Conservation (phyloP, 164 flowering plant species). For the Stephania cephalantha region DNA sequence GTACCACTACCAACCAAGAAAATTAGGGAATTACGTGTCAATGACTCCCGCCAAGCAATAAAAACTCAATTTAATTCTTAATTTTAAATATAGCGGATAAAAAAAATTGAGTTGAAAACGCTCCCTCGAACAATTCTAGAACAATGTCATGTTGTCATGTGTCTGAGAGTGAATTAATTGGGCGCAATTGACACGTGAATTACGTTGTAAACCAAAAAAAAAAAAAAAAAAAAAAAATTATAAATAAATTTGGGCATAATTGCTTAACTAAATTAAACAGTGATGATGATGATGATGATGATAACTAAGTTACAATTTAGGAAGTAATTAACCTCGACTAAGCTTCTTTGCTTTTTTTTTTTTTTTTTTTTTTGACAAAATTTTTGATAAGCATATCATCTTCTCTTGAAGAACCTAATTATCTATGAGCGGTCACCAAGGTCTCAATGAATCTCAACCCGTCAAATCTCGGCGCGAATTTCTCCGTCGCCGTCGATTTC, state of each 20-base stretch:
- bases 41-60: not conserved
- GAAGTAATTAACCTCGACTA: not conserved
- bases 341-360: not conserved
- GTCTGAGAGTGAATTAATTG: not conserved
- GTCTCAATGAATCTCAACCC: constrained; percentile 49
- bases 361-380: too few relatives aligned
- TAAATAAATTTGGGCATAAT: not conserved
- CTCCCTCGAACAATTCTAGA: too few relatives aligned
- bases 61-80: too few relatives aligned
- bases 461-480: constrained; percentile 35
- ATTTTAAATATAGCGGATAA: too few relatives aligned
- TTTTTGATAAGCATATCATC: too few relatives aligned
- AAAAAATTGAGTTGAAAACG: too few relatives aligned
- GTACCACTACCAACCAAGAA: not conserved
- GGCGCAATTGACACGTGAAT: not conserved
- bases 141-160: not conserved
- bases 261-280: not conserved
- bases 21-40: not conserved
- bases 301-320: not conserved
- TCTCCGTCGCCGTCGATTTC: constrained; percentile 11
- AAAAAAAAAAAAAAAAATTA: too few relatives aligned
- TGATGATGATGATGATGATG: not conserved
- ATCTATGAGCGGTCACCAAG: constrained; percentile 42
- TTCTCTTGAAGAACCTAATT: not conserved
- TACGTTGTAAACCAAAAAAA: too few relatives aligned